Conservation (phyloP, 2,329 filamentous ascomycete genomes). For the Ophiognomonia clavigignenti-juglandacearum region DNA sequence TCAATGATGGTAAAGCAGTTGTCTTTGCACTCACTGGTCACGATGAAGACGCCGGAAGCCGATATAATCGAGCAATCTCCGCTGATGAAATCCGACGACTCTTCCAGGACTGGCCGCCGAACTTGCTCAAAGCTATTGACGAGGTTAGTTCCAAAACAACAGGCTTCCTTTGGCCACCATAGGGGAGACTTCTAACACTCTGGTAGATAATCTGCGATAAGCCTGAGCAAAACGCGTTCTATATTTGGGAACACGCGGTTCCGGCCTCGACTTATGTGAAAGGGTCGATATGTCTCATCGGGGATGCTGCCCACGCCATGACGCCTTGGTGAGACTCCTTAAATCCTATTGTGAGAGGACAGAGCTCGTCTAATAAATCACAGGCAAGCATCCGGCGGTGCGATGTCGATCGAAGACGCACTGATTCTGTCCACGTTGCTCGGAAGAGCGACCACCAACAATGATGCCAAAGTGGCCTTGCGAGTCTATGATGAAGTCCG, state of each 20-base stretch:
- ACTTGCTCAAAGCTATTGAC: conserved; percentile 18
- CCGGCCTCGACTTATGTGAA: conserved; percentile 18
- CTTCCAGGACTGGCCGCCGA: conserved; percentile 17
- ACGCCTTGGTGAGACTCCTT: not conserved
- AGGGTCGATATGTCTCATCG: conserved; percentile 19
- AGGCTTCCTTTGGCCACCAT: not conserved
- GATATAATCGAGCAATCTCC: conserved; percentile 17
- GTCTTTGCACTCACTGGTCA: conserved; percentile 17
- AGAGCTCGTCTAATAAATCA: not conserved
- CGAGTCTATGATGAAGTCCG: not conserved
- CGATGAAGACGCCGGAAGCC: conserved; percentile 15
- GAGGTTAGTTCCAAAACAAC: not conserved
- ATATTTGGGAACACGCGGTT: conserved; percentile 22
- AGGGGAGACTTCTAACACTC: not conserved
- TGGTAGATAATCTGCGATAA: conserved; percentile 19
- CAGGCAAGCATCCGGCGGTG: not conserved
- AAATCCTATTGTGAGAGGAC: not conserved
- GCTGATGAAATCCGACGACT: conserved; percentile 19
- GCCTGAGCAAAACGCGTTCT: conserved; percentile 18
- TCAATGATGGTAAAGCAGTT: conserved; percentile 11
- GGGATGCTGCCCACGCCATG: conserved; percentile 15
- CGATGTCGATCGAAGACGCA: not conserved
- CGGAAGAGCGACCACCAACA: not conserved
- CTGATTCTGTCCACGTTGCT: not conserved
- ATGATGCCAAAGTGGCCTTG: not conserved